A percentile compares a stretch with the other conserved stretches of the same genome.
These are phyloP conservation scores for Colletotrichum sp. DNA, from an alignment of 2,329 filamentous ascomycete genomes.

Conservation along the genomic window DNA sequence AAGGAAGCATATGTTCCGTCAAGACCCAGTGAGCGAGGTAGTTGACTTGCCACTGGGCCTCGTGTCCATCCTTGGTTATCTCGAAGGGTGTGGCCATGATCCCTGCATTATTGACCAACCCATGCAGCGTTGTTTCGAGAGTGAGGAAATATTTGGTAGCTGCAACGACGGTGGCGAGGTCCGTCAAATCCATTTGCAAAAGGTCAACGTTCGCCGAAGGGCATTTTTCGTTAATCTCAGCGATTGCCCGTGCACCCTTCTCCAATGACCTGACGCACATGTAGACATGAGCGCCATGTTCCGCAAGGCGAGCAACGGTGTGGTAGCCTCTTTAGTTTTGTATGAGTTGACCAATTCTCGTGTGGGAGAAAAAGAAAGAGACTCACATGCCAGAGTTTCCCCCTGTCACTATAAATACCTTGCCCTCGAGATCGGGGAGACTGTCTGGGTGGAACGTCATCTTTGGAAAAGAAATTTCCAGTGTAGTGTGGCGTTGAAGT, in stretches of 20 bases:
- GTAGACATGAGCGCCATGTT: conserved; percentile 44
- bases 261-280: conserved; percentile 38
- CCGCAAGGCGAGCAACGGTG: conserved; percentile 39
- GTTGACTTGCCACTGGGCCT: conserved; percentile 43
- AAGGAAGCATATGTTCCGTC: conserved; percentile 40
- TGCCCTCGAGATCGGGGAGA: conserved; percentile 46
- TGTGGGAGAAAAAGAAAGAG: background rate
- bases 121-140: conserved; percentile 33
- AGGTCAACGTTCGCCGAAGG: conserved; percentile 36
- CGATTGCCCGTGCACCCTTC: conserved; percentile 36
- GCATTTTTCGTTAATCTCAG: conserved; percentile 33
- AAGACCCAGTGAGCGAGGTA: conserved; percentile 48
- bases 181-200: conserved; percentile 37
- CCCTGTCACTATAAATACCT: conserved; percentile 49
- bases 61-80: conserved; percentile 38
- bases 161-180: conserved; percentile 37
- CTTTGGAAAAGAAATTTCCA: background rate
- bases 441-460: conserved; percentile 40
- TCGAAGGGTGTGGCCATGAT: conserved; percentile 28
- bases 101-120: conserved; percentile 26
- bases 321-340: conserved; percentile 31
- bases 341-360: background rate
- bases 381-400: conserved; percentile 50
- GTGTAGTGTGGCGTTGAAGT: background rate
- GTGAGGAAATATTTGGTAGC: conserved; percentile 35